Base-by-base conservation (phyloP, 352 stramenopile genomes). In the Pythium myriotylum region DNA sequence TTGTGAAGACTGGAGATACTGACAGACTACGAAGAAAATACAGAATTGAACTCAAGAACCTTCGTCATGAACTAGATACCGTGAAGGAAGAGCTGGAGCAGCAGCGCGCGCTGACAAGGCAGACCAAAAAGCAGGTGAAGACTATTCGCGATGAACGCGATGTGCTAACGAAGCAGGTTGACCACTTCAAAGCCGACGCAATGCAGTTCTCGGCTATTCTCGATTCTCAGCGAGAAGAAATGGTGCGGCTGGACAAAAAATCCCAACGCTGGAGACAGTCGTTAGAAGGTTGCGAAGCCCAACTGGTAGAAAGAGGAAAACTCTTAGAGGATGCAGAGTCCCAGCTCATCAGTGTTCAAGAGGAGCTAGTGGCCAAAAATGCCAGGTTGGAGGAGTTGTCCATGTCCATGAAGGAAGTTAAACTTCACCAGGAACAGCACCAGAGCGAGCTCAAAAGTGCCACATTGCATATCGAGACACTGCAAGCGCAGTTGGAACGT, bases 281-380 rank as follows among this genome's bases (percentile, higher is more conserved):
- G 50, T 17, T 69, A 66, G 27, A 77, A 59, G 49, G 54, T 65
- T 24, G 49, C 61, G 23, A 71, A 65, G 4, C 33, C 41, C 8
- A 48, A 4, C 42, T 73, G 1, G 3, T 24, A 14, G 29, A 53
- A 8, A 29, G 70, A 3, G 42, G 56, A 1, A 52, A 63, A 16
- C 67, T 71, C 13, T 19, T 60, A 0, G 68, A 73, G 1, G 58
- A 72, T 13, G 37, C 77, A 20, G 56, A 78, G 19, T 56, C 26
- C 0, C 68, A 84, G 24, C 29, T 88, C 19, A 27, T 62, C 6
- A 35, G 49, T 40, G 29, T 65, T 3, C 67, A 70, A 41, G 76
- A 86, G 50, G 62, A 70, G 13, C 67, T 88, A 16, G 68, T 79
- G 17, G 27, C 27, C 32, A 70, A 64, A 50, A 88, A 84, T 24